Percentiles rank a stretch among this genome's conserved stretches.
Evolutionary conservation across 2,329 filamentous ascomycete genomes (phyloP).

Genomic region (Leptographium radiaticola): DNA sequence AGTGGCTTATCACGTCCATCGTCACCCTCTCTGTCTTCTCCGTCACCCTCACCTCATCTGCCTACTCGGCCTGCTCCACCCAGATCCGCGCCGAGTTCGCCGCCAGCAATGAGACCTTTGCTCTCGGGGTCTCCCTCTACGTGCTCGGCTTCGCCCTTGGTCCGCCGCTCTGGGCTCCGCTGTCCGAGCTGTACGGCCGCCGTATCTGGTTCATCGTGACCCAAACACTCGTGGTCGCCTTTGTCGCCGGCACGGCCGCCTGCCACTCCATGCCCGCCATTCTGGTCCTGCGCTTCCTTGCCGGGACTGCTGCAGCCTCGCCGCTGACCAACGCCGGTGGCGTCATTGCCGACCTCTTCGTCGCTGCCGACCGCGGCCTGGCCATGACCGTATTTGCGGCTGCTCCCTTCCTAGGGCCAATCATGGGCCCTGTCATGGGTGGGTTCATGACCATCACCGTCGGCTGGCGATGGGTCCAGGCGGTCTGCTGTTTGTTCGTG

Average conservation of each 20-base stretch:
- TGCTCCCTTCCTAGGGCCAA: slow-evolving; percentile 53
- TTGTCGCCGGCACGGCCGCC: slow-evolving; percentile 47
- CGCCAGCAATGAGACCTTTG: slow-evolving; percentile 37
- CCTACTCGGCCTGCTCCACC: slow-evolving; percentile 45
- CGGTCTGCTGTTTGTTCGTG: slow-evolving; percentile 50
- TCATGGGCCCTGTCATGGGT: slow-evolving; percentile 48
- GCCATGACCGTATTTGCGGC: slow-evolving; percentile 54
- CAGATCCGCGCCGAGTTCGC: slow-evolving; percentile 43
- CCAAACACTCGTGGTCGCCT: slow-evolving; percentile 42
- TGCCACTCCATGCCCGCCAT: slow-evolving; percentile 43
- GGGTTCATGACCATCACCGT: slow-evolving; percentile 51
- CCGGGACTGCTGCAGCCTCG: slow-evolving; percentile 47
- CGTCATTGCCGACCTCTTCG: slow-evolving; percentile 49
- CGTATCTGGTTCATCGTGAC: slow-evolving; percentile 40
- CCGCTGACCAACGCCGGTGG: slow-evolving; percentile 50
- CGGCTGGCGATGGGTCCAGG: slow-evolving; percentile 60
- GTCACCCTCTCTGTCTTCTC: slow-evolving; percentile 55
- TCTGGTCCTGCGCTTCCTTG: slow-evolving; percentile 51
- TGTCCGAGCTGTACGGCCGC: slow-evolving; percentile 45
- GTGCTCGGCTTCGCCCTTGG: slow-evolving; percentile 44
- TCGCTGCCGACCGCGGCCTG: slow-evolving; percentile 34
- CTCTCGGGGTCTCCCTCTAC: slow-evolving; percentile 49
- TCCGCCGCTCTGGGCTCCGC: slow-evolving; percentile 44
- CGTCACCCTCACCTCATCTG: slow-evolving; percentile 59
- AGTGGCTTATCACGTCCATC: slow-evolving; percentile 52